Base-by-base conservation (phyloP, 805 yeast genomes). In the Starmerella riodocensis region DNA sequence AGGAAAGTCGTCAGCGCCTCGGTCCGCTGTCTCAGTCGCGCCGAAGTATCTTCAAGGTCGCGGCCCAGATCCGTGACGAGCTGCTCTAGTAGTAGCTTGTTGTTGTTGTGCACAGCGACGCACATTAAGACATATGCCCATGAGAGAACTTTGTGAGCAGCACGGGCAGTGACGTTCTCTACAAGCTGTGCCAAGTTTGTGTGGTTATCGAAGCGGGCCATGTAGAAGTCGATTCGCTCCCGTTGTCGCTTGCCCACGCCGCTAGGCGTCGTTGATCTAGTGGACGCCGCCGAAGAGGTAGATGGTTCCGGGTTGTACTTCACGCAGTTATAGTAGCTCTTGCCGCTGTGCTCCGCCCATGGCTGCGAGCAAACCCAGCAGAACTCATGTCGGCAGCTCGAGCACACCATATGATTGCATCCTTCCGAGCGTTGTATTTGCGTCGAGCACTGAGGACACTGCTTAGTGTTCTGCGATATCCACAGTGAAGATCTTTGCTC, bases 401-500 rank as follows among this genome's bases (percentile, higher is more conserved):
- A 65, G 58, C 98, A 91, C 1, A 75, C 70, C 94, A 91, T 88
- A 60, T 91, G 98, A 59, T 88, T 88, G 61, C 98, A 91, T 0
- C 98, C 98, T 18, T 96, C 97, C 55, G 80, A 80, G 53, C 88
- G 85, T 55, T 91, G 96, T 46, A 88, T 91, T 22, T 74, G 64
- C 1, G 84, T 64, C 8, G 63, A 62, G 62, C 98, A 91, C 53
- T 73, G 72, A 0, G 95, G 93, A 58, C 98, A 91, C 32, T 72
- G 71, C 50, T 83, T 78, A 1, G 98, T 84, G 56, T 88, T 77
- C 3, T 79, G 74, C 3, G 74, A 67, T 19, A 91, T 76, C 96
- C 97, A 91, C 52, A 78, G 73, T 2, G 77, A 69, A 13, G 94
- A 84, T 51, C 82, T 94, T 0, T 91, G 74, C 55, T 91, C 97